Percentiles rank a stretch among this genome's conserved stretches.
phyloP scores from a whole-genome alignment of 768 basidiomycete species.

The Lactifluus volemus region DNA sequence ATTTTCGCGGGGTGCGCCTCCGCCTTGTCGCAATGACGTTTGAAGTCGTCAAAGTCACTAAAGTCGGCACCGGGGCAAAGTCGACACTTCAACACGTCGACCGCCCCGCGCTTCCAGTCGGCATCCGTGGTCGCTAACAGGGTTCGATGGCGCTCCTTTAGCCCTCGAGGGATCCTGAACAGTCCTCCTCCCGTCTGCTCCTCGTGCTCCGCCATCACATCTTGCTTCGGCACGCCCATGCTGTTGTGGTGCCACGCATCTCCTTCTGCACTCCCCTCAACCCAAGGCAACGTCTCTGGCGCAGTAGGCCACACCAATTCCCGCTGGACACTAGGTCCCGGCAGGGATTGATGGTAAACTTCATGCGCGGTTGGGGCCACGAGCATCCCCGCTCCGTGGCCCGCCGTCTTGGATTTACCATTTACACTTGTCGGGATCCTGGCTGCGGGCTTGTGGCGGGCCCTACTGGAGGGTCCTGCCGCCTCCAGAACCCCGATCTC shows the following conservation, averaged over 20 bases:
- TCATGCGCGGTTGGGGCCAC: neutral
- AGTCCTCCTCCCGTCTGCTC: neutral
- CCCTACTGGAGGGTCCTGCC: neutral
- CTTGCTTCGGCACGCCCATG: neutral
- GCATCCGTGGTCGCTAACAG: neutral
- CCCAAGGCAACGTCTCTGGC: neutral
- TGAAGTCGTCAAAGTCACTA: neutral
- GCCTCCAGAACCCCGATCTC: neutral
- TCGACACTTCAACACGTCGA: neutral
- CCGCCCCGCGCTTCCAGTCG: neutral
- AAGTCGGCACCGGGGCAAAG: no score
- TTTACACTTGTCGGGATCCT: neutral
- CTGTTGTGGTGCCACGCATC: neutral
- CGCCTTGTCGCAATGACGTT: neutral
- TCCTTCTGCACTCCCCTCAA: neutral
- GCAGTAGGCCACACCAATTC: neutral
- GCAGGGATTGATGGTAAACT: neutral
- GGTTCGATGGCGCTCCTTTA: neutral
- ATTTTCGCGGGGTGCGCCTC: neutral
- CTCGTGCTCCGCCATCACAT: neutral
- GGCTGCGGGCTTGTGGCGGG: neutral
- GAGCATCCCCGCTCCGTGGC: neutral
- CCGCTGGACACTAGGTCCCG: no score
- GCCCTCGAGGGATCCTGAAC: neutral
- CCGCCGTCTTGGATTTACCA: neutral